Percentiles rank a stretch among this genome's conserved stretches.
These are phyloP conservation scores for Phytopythium kandeliae DNA, from an alignment of 352 stramenopile species.

Conservation along the genomic window DNA sequence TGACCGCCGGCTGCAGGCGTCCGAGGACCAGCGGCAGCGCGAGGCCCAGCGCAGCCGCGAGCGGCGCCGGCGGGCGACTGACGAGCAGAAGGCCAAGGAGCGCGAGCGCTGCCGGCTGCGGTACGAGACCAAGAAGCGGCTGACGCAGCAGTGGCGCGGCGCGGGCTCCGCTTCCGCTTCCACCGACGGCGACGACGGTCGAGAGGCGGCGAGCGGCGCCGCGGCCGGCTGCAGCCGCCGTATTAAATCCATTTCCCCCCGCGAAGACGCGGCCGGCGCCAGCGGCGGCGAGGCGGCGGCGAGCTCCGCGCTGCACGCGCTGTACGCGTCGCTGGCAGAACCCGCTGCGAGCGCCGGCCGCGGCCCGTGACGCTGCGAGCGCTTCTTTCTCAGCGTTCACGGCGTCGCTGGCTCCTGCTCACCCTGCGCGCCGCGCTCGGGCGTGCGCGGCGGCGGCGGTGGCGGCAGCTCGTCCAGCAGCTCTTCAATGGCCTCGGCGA, in stretches of 20 bases:
- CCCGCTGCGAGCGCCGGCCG: background rate
- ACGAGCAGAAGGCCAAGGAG: conserved; percentile 54
- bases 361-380: too few relatives aligned
- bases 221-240: conserved; percentile 8
- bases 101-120: conserved; percentile 59
- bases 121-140: conserved; percentile 53
- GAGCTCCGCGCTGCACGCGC: conserved; percentile 14
- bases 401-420: background rate
- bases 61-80: conserved; percentile 50
- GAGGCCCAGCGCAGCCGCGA: conserved; percentile 53
- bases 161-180: background rate
- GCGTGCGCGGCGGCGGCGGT: too few relatives aligned
- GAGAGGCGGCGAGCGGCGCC: background rate
- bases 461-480: conserved; percentile 38
- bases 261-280: conserved; percentile 18
- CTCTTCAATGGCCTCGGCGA: conserved; percentile 61
- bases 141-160: conserved; percentile 7
- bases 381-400: too few relatives aligned
- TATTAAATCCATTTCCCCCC: conserved; percentile 7
- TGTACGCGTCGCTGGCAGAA: conserved; percentile 23
- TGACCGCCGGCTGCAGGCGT: conserved; percentile 52
- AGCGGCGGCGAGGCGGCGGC: conserved; percentile 4
- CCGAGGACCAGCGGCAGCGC: conserved; percentile 54
- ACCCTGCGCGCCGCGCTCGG: too few relatives aligned
- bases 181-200: background rate